Percentiles rank a stretch among this genome's conserved stretches.
Conservation (phyloP, 768 basidiomycete genomes). For the Arthromyces matolae region DNA sequence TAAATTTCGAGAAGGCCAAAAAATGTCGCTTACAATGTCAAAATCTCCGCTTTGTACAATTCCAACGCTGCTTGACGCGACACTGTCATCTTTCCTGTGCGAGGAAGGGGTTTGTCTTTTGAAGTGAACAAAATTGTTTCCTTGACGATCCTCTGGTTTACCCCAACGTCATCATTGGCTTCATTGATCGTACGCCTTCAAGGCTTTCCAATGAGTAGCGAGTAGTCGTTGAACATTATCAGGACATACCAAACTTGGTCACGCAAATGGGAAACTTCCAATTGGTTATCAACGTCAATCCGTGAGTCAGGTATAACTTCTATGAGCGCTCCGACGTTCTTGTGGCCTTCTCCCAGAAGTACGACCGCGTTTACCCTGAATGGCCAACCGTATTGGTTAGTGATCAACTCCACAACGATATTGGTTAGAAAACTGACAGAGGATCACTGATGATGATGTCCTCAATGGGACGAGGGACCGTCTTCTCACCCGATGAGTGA, state of each 20-base stretch:
- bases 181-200: too few species aligned
- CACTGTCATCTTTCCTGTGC: conserved; percentile 43
- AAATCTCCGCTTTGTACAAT: conserved; percentile 38
- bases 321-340: not conserved
- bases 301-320: not conserved
- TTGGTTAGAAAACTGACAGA: too few species aligned
- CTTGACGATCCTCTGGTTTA: conserved; percentile 42
- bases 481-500: conserved; percentile 4
- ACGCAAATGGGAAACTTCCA: not conserved
- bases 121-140: conserved; percentile 47
- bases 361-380: not conserved
- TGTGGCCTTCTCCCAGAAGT: not conserved
- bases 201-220: too few species aligned
- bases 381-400: too few species aligned
- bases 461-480: not conserved
- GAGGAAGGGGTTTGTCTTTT: conserved; percentile 37
- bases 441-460: not conserved
- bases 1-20: too few species aligned
- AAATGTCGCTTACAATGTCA: conserved; percentile 26
- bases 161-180: conserved; percentile 35
- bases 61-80: conserved; percentile 35
- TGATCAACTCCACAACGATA: too few species aligned
- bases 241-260: conserved; percentile 2
- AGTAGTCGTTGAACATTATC: too few species aligned
- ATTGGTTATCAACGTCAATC: not conserved